Percentiles rank a stretch among this genome's conserved stretches.
These are phyloP conservation scores for Sphaerostilbella broomeana DNA, from an alignment of 2,329 filamentous ascomycete genomes.

Conservation along the genomic window DNA sequence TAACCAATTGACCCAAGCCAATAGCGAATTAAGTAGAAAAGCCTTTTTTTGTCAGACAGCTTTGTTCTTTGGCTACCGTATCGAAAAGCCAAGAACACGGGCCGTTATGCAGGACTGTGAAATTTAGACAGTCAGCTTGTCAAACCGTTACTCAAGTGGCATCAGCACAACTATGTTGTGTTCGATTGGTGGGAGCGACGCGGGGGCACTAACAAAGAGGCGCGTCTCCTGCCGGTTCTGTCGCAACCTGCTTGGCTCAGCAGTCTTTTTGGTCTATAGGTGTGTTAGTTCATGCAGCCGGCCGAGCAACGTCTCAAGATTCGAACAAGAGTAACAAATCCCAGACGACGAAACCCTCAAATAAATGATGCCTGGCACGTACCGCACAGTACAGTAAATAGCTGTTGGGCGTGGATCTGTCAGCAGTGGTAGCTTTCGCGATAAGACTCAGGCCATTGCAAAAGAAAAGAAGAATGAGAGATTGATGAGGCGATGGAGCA, in stretches of 20 bases:
- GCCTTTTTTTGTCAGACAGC: too few species aligned
- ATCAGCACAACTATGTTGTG: not conserved
- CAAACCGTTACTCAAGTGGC: not conserved
- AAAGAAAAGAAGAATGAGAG: too few species aligned
- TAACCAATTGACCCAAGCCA: too few species aligned
- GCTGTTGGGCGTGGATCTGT: too few species aligned
- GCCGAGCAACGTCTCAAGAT: constrained; percentile 10
- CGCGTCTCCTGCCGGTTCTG: constrained; percentile 4
- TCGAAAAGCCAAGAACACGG: not conserved
- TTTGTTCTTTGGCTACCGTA: not conserved
- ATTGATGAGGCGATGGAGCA: too few species aligned
- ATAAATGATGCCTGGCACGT: too few species aligned
- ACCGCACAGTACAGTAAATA: too few species aligned
- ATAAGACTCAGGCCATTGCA: too few species aligned
- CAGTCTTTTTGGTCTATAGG: constrained; percentile 5
- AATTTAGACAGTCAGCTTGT: not conserved
- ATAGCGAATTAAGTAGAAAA: too few species aligned
- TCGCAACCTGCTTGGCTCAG: constrained; percentile 3
- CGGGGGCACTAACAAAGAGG: not conserved
- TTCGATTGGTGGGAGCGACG: not conserved
- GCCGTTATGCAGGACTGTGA: not conserved
- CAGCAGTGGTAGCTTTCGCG: too few species aligned
- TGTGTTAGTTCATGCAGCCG: constrained; percentile 13
- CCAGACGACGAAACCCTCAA: too few species aligned
- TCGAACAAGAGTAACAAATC: too few species aligned